Percentiles rank a stretch among this genome's conserved stretches.
phyloP scores from a whole-genome alignment of 805 yeast species.

The Lachancea thermotolerans region DNA sequence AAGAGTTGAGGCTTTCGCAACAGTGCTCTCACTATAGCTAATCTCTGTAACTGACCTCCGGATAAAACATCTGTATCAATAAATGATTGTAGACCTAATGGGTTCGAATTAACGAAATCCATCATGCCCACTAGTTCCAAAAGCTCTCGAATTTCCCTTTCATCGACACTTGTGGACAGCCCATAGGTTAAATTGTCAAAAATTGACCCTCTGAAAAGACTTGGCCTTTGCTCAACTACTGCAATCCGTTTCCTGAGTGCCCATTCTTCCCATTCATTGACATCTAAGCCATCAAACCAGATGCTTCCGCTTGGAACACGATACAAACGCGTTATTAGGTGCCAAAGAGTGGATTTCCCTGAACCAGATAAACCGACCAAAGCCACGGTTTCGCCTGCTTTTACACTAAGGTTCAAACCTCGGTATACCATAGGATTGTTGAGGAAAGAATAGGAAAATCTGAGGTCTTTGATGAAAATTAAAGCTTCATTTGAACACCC shows the following conservation, averaged over 20 bases:
- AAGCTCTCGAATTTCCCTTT: constrained; percentile 33
- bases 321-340: constrained; percentile 51
- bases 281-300: constrained; percentile 40
- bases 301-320: constrained; percentile 36
- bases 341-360: constrained; percentile 78
- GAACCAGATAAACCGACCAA: constrained; percentile 83
- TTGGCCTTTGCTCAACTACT: constrained; percentile 70
- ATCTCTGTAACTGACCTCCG: constrained; percentile 86
- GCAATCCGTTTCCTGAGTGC: constrained; percentile 50
- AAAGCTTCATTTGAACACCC: constrained; percentile 11
- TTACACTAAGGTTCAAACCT: constrained; percentile 38
- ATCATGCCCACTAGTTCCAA: constrained; percentile 44
- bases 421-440: constrained; percentile 33
- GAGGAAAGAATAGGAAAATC: constrained; percentile 43
- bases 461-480: constrained; percentile 39
- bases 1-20: constrained; percentile 58
- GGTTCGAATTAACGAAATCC: constrained; percentile 48
- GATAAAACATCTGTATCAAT: constrained; percentile 55
- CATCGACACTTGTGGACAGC: constrained; percentile 24
- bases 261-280: constrained; percentile 39
- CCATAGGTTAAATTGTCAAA: constrained; percentile 68
- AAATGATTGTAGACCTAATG: constrained; percentile 52
- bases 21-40: constrained; percentile 79
- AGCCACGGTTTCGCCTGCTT: constrained; percentile 48
- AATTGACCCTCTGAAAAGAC: constrained; percentile 67